Evolutionary conservation across 2,329 filamentous ascomycete species (phyloP).

Genomic region (Akanthomyces lecanii): DNA sequence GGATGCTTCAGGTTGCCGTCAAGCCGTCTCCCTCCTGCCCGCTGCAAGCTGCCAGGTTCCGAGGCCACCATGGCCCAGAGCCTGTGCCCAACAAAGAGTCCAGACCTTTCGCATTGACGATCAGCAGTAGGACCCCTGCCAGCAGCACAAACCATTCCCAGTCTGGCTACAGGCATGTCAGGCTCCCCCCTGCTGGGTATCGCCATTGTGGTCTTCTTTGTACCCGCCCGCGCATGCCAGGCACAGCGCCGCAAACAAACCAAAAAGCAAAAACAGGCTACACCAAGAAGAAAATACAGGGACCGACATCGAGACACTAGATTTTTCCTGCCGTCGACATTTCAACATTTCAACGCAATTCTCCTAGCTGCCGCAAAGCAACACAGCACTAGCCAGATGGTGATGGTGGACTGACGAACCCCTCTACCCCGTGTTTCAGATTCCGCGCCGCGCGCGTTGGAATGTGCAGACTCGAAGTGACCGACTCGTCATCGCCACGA

Average conservation of each 20-base stretch:
- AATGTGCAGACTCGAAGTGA: neutral
- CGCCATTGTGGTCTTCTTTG: neutral
- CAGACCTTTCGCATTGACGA: constrained; percentile 14
- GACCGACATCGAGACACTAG: neutral
- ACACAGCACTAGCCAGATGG: neutral
- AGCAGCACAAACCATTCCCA: neutral
- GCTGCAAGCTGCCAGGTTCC: neutral
- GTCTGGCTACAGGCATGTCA: neutral
- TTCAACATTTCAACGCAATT: neutral
- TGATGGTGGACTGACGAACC: neutral
- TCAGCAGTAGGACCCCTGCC: constrained; percentile 4
- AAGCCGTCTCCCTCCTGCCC: neutral
- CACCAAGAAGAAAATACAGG: neutral
- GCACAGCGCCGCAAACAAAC: neutral
- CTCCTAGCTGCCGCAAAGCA: neutral
- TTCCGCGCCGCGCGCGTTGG: neutral
- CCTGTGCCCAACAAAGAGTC: neutral
- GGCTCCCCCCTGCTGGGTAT: neutral
- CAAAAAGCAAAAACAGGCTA: neutral
- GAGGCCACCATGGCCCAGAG: neutral
- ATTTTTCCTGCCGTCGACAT: neutral
- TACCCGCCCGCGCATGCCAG: neutral
- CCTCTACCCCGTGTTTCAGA: constrained; percentile 14
- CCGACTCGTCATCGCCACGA: constrained; percentile 1
- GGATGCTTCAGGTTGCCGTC: constrained; percentile 8